Evolutionary conservation across 345 rosid genomes (phyloP).

Genomic region (Corchorus capsularis): DNA sequence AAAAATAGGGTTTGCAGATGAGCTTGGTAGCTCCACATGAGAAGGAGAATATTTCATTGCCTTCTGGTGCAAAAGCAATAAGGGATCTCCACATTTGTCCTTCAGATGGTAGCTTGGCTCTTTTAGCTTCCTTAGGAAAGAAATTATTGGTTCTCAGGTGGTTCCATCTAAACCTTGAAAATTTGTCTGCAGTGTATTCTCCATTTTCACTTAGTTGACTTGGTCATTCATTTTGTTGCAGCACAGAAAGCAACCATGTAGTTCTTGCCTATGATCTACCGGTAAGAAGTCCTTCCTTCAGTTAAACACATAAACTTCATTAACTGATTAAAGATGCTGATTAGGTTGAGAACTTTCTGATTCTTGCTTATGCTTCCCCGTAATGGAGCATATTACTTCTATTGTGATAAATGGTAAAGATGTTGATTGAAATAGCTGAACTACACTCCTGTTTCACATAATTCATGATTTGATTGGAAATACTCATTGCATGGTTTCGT

Average conservation of each 20-base stretch:
- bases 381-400: neutral
- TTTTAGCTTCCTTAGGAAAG: conserved; percentile 81
- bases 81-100: conserved; percentile 83
- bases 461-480: neutral
- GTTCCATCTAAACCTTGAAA: conserved; percentile 3
- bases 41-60: conserved; percentile 64
- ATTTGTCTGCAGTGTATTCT: conserved; percentile 10
- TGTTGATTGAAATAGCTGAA: neutral
- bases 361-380: conserved; percentile 13
- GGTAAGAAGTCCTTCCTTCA: conserved; percentile 36
- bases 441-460: neutral
- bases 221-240: conserved; percentile 34
- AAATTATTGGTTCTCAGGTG: conserved; percentile 77
- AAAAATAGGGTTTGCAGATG: conserved; percentile 55
- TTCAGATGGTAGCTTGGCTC: conserved; percentile 49
- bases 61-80: conserved; percentile 59
- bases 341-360: neutral
- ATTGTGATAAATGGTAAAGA: neutral
- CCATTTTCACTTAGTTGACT: conserved; percentile 15
- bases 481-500: neutral
- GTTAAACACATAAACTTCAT: neutral
- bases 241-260: conserved; percentile 74
- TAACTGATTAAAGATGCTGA: neutral
- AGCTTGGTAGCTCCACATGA: conserved; percentile 66
- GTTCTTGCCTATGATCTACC: conserved; percentile 72